Conservation (phyloP, 176 grass and related monocot species). For the Phragmites australis region DNA sequence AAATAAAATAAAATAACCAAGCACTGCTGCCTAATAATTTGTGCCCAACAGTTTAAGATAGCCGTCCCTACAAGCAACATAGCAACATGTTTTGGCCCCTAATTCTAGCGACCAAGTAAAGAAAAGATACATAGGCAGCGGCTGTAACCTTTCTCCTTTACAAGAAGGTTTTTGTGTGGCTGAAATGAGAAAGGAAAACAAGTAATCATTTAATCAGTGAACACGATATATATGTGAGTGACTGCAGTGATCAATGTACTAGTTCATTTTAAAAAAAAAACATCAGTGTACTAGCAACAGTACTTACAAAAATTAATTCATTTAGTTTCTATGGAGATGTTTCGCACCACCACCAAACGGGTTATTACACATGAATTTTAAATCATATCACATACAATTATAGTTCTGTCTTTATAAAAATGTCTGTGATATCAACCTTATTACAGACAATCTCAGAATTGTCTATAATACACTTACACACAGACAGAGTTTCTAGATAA, state of each 20-base stretch:
- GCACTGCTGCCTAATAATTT: constrained; percentile 7
- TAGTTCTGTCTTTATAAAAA: too few species aligned
- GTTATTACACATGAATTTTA: too few species aligned
- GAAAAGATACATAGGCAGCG: neutral
- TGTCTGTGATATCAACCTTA: too few species aligned
- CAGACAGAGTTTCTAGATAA: too few species aligned
- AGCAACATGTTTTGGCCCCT: neutral
- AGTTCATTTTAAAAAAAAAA: too few species aligned
- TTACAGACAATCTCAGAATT: too few species aligned
- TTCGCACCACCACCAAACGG: too few species aligned
- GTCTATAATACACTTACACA: too few species aligned
- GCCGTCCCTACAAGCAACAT: neutral
- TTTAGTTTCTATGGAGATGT: constrained; percentile 5
- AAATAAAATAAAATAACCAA: too few species aligned
- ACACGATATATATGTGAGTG: neutral
- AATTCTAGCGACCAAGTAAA: constrained; percentile 5
- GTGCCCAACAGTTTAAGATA: constrained; percentile 5
- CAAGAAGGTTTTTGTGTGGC: neutral
- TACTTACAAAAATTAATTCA: neutral
- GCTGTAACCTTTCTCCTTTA: neutral
- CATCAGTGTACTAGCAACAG: too few species aligned
- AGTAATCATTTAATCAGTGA: neutral
- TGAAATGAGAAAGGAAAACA: constrained; percentile 11
- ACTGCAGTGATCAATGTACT: neutral
- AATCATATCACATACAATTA: too few species aligned